Percentiles rank a stretch among this genome's conserved stretches.
These are phyloP conservation scores for Eutrema salsugineum DNA, from an alignment of 441 rosid genomes.

Conservation along the genomic window DNA sequence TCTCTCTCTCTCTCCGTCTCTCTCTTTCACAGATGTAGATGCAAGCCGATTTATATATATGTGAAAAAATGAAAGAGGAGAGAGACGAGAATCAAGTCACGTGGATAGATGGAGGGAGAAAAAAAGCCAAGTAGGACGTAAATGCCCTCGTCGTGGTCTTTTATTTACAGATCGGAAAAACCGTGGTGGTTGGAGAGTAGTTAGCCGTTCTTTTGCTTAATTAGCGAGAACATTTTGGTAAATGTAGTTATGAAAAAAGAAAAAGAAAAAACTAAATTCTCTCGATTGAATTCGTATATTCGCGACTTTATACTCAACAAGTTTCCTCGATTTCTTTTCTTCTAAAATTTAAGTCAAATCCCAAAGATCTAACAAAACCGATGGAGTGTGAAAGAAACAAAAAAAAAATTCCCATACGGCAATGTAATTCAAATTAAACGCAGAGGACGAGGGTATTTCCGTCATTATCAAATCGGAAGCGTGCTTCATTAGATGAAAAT, in stretches of 20 bases:
- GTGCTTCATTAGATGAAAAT: conserved; percentile 15
- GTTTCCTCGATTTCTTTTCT: conserved; percentile 4
- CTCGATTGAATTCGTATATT: neutral
- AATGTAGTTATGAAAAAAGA: conserved; percentile 21
- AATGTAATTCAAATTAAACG: neutral
- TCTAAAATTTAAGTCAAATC: conserved; percentile 16
- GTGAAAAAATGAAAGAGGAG: conserved; percentile 1
- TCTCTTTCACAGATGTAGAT: conserved; percentile 18
- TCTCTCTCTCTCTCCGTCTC: conserved; percentile 7
- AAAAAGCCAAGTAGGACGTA: neutral
- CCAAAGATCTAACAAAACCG: conserved; percentile 15
- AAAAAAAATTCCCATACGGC: neutral
- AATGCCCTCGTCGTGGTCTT: conserved; percentile 11
- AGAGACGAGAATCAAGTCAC: conserved; percentile 26
- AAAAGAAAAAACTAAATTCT: neutral
- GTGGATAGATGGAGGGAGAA: conserved; percentile 10
- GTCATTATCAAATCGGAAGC: neutral
- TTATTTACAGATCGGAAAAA: conserved; percentile 11
- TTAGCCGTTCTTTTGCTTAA: conserved; percentile 10
- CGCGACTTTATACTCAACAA: neutral
- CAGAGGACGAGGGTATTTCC: neutral
- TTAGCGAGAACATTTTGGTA: conserved; percentile 15
- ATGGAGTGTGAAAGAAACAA: neutral
- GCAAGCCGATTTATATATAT: neutral
- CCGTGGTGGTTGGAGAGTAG: conserved; percentile 31